These are phyloP conservation scores for Chlorophyllum brunneum DNA, from an alignment of 768 basidiomycete genomes.

Conservation along the genomic window DNA sequence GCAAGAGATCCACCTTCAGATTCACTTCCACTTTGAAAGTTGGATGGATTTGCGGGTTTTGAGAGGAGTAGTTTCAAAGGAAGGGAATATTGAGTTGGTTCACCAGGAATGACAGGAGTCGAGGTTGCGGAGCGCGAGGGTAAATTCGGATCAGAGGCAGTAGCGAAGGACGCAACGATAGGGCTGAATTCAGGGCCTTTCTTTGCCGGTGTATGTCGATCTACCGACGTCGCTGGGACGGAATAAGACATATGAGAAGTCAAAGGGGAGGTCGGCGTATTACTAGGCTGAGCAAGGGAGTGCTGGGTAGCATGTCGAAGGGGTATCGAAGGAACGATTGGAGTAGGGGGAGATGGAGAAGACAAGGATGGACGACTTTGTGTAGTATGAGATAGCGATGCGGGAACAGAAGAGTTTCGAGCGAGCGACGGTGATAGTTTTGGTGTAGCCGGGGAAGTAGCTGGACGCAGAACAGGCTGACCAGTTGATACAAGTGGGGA, in stretches of 20 bases:
- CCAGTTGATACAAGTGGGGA: background rate
- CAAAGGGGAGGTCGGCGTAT: background rate
- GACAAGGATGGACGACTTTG: slow-evolving; percentile 7
- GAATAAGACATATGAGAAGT: background rate
- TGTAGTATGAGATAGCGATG: background rate
- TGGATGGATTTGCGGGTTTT: background rate
- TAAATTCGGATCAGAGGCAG: slow-evolving; percentile 10
- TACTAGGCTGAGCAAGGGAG: background rate
- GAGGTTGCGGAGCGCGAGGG: background rate
- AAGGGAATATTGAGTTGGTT: background rate
- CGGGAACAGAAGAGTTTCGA: slow-evolving; percentile 5
- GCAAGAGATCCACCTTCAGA: background rate
- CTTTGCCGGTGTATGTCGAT: background rate
- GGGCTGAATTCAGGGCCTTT: background rate
- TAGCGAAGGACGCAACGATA: background rate
- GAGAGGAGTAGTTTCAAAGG: slow-evolving; percentile 7
- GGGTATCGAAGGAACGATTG: slow-evolving; percentile 11
- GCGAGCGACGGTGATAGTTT: background rate
- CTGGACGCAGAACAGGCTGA: background rate
- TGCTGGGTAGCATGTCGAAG: slow-evolving; percentile 11
- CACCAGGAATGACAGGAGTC: background rate
- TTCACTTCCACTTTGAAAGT: background rate
- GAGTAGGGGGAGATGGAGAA: slow-evolving; percentile 9
- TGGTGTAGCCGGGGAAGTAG: background rate
- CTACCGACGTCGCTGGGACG: background rate